These are phyloP conservation scores for Alliaria petiolata DNA, from an alignment of 345 rosid genomes.

Conservation along the genomic window DNA sequence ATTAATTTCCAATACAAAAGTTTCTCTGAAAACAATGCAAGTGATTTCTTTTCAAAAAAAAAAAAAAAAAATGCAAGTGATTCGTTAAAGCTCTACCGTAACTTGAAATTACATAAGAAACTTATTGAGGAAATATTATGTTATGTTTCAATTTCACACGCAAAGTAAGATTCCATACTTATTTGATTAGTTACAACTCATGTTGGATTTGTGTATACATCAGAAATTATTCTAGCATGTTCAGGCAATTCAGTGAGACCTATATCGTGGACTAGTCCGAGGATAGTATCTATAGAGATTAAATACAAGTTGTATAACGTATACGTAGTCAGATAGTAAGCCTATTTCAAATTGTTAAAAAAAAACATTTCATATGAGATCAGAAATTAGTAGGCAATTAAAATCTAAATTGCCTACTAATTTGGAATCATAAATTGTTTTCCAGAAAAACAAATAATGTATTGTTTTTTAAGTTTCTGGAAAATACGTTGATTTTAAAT, in stretches of 20 bases:
- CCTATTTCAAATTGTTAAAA: background rate
- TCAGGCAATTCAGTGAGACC: too few species aligned
- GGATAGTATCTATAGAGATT: background rate
- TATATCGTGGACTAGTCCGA: background rate
- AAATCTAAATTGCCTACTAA: too few species aligned
- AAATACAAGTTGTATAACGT: background rate
- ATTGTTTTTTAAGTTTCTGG: too few species aligned
- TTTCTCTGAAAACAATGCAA: conserved; percentile 24
- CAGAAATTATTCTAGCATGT: conserved; percentile 4
- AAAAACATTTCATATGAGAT: background rate
- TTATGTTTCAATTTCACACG: conserved; percentile 21
- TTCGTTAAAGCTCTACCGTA: too few species aligned
- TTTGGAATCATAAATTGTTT: too few species aligned
- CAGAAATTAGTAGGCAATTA: background rate
- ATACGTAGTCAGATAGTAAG: background rate
- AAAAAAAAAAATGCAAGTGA: too few species aligned
- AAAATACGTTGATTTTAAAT: too few species aligned
- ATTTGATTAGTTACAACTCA: background rate
- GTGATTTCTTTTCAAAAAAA: background rate
- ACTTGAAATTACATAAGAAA: conserved; percentile 15
- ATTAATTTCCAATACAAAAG: conserved; percentile 22
- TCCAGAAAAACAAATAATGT: too few species aligned
- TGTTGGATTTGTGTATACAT: background rate
- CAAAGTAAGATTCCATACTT: conserved; percentile 12
- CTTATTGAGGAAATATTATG: conserved; percentile 2